Base-by-base conservation (phyloP, 441 rosid genomes). In the Flueggea neowawraea region DNA sequence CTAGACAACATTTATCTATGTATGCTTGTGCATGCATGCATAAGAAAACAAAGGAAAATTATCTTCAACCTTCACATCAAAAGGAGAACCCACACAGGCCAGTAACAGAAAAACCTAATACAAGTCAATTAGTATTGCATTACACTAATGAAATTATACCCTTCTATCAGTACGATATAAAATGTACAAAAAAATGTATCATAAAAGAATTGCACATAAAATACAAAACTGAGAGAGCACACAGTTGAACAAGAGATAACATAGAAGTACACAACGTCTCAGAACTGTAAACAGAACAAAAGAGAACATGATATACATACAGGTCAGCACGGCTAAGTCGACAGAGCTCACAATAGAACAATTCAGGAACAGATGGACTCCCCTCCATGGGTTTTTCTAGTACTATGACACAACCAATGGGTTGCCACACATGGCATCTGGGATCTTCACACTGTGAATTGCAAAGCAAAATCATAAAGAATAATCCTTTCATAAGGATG, bases 281-380 rank as follows among this genome's bases (percentile, higher is more conserved):
- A 47, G n/a, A 47, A 47, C 50, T 36, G 6, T 36, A 36, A 36
- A 36, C 41, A 36, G 9, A 36, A 8, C 48, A 57, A 5, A 41
- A 45, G 41, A 32, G 22, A n/a, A 12, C 31, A 17, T 16, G 61
- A 52, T 28, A 61, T 70, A 74, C 97, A 15, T 85, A 95, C 99
- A 97, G 99, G 69, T 95, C 99, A 73, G 97, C 96, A 59, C 97
- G 88, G 67, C 80, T 71, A 53, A 95, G 96, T 58, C 99, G 91
- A 73, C 98, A 95, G 57, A 85, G 70, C 79, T 95, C 99, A 69
- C 99, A 95, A 65, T 83, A 92, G 77, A 87, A 95, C 58, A 78
- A 44, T 41, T 95, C 90, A n/a, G 97, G 97, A 79, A 77, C 52
- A 47, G 76, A 84, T n/a, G 75, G 83, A 78, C 16, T 80, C 54